Conservation (phyloP, 2,329 filamentous ascomycete species). For the Calonectria hawksworthii region DNA sequence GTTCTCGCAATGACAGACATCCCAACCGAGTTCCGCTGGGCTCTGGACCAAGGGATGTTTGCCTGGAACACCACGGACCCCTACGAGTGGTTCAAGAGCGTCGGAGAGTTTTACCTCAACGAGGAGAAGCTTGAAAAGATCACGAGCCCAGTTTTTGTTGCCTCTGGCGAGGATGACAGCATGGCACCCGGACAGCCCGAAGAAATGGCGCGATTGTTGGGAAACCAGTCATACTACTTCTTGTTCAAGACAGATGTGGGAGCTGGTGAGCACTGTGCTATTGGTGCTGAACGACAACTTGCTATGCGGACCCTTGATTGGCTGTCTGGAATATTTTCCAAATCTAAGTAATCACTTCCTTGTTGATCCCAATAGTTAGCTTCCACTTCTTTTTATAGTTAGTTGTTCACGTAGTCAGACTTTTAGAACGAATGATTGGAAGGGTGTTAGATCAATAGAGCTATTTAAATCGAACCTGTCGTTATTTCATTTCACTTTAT, state of each 20-base stretch:
- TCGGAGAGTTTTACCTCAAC: constrained; percentile 26
- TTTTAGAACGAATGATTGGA: background rate
- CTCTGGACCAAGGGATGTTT: constrained; percentile 21
- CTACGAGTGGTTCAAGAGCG: constrained; percentile 15
- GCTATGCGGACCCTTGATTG: constrained; percentile 21
- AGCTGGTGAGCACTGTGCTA: constrained; percentile 27
- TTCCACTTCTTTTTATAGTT: background rate
- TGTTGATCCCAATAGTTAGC: too few relatives aligned
- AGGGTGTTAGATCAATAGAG: background rate
- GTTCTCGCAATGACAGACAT: background rate
- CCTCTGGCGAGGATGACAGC: constrained; percentile 18
- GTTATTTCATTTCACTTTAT: background rate
- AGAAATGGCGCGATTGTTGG: constrained; percentile 23
- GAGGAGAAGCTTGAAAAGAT: constrained; percentile 12
- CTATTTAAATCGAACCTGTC: background rate
- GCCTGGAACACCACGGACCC: constrained; percentile 27
- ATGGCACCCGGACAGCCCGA: constrained; percentile 26
- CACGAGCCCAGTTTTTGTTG: constrained; percentile 23
- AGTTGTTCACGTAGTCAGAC: background rate
- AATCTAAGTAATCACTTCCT: background rate
- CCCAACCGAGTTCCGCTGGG: constrained; percentile 24
- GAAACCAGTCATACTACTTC: constrained; percentile 14
- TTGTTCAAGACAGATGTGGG: constrained; percentile 29
- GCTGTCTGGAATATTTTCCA: constrained; percentile 21
- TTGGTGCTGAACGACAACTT: constrained; percentile 29